phyloP scores from a whole-genome alignment of 2,329 filamentous ascomycete species.

The Trichothecium roseum region DNA sequence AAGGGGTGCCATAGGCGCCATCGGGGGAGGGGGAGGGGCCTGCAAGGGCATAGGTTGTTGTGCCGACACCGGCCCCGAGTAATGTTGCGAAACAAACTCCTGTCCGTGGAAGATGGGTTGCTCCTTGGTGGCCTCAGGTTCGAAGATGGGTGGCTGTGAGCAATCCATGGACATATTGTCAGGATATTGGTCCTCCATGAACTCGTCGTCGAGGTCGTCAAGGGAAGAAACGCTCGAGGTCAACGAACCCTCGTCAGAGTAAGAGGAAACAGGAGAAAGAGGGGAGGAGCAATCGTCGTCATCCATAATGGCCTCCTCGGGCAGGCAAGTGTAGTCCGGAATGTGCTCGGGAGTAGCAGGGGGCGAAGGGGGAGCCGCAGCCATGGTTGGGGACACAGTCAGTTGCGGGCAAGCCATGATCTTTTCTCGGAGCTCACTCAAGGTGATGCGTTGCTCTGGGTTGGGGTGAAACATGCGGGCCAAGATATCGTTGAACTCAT shows the following conservation, averaged over 20 bases:
- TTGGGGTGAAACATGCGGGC: constrained; percentile 80
- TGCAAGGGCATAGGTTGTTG: constrained; percentile 19
- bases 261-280: constrained; percentile 38
- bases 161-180: constrained; percentile 23
- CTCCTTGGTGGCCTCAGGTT: constrained; percentile 33
- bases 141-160: constrained; percentile 28
- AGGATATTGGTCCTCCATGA: constrained; percentile 30
- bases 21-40: constrained; percentile 12
- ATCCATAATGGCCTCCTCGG: constrained; percentile 33
- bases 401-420: constrained; percentile 71
- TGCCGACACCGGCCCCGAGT: constrained; percentile 25
- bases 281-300: constrained; percentile 34
- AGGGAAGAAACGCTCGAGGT: constrained; percentile 43
- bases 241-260: constrained; percentile 45
- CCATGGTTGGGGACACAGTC: constrained; percentile 37
- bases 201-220: constrained; percentile 39
- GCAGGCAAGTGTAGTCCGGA: constrained; percentile 32
- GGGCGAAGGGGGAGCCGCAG: constrained; percentile 25
- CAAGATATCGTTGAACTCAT: constrained; percentile 82
- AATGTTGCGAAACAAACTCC: constrained; percentile 36
- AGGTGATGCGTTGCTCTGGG: constrained; percentile 70
- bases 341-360: constrained; percentile 31
- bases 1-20: neutral
- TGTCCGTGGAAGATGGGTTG: constrained; percentile 27
- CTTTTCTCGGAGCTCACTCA: constrained; percentile 66